phyloP scores from a whole-genome alignment of 2,329 filamentous ascomycete genomes.

The Colletotrichum falcatum region DNA sequence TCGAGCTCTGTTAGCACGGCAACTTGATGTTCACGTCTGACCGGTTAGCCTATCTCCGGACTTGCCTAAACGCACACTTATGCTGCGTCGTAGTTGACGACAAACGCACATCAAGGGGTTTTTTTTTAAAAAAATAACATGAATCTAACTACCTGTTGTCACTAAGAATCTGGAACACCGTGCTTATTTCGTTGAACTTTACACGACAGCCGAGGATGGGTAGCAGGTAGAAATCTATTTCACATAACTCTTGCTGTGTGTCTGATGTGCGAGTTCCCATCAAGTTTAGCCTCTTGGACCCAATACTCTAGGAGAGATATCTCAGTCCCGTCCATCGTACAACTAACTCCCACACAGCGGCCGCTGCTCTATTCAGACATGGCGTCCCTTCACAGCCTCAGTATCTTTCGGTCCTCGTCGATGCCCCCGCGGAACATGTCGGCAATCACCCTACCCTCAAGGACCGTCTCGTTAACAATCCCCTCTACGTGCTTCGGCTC shows the following conservation, averaged over 20 bases:
- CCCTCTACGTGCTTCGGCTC: constrained; percentile 82
- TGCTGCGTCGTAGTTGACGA: not conserved
- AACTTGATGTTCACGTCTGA: not conserved
- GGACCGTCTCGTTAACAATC: constrained; percentile 77
- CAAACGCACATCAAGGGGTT: not conserved
- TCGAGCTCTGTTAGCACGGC: not conserved
- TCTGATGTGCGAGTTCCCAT: not conserved
- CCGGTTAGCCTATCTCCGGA: not conserved
- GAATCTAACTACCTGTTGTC: not conserved
- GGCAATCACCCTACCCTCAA: constrained; percentile 73
- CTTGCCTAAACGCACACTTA: not conserved
- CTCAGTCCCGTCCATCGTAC: not conserved
- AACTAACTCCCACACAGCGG: not conserved
- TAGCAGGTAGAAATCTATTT: not conserved
- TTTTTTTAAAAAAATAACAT: not conserved
- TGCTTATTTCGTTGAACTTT: not conserved
- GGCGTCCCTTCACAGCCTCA: constrained; percentile 52
- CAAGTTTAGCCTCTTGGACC: not conserved
- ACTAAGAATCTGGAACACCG: not conserved
- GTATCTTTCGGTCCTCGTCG: constrained; percentile 63
- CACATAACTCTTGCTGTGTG: not conserved
- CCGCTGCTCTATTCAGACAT: not conserved
- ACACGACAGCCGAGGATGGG: not conserved
- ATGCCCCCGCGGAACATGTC: constrained; percentile 81
- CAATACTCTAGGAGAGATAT: not conserved